These are phyloP conservation scores for Taphrina flavorubra DNA, from an alignment of 1,139 yeast species.

Conservation along the genomic window DNA sequence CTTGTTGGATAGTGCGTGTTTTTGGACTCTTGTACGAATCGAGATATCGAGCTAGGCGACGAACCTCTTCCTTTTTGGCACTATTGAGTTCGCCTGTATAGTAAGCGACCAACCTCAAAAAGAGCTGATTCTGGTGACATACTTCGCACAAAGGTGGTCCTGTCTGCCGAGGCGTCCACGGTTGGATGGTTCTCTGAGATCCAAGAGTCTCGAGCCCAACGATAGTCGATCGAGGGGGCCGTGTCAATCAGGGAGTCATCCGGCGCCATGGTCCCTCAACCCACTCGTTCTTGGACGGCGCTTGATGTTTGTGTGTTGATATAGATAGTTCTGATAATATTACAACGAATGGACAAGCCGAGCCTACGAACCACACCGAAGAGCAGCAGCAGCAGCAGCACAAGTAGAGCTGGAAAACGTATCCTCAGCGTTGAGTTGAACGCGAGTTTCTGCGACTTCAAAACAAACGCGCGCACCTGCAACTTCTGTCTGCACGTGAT, in stretches of 20 bases:
- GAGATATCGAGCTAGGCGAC: slow-evolving; percentile 14
- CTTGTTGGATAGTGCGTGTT: not conserved
- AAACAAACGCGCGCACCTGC: slow-evolving; percentile 4
- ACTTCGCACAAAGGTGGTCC: slow-evolving; percentile 21
- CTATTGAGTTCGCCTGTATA: slow-evolving; percentile 10
- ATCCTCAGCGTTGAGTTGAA: not conserved
- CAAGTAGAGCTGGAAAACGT: too few species aligned
- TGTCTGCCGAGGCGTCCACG: slow-evolving; percentile 5
- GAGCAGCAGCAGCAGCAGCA: too few species aligned
- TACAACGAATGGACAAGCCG: too few species aligned
- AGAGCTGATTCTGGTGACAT: not conserved
- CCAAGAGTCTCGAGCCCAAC: slow-evolving; percentile 30
- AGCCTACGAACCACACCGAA: too few species aligned
- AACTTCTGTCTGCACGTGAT: not conserved
- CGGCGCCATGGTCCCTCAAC: not conserved
- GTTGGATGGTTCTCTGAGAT: slow-evolving; percentile 36
- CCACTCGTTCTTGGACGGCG: too few species aligned
- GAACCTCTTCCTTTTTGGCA: slow-evolving; percentile 10
- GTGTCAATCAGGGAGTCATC: slow-evolving; percentile 30
- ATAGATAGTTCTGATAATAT: too few species aligned
- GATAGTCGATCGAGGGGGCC: slow-evolving; percentile 19
- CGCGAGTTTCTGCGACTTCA: slow-evolving; percentile 15
- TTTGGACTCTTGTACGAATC: slow-evolving; percentile 16
- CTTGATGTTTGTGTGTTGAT: too few species aligned
- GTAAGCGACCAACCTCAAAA: not conserved